Evolutionary conservation across 352 stramenopile species (phyloP), one percentile per base, ranked within the genome.

Genomic region (Phytophthora hibernalis): DNA sequence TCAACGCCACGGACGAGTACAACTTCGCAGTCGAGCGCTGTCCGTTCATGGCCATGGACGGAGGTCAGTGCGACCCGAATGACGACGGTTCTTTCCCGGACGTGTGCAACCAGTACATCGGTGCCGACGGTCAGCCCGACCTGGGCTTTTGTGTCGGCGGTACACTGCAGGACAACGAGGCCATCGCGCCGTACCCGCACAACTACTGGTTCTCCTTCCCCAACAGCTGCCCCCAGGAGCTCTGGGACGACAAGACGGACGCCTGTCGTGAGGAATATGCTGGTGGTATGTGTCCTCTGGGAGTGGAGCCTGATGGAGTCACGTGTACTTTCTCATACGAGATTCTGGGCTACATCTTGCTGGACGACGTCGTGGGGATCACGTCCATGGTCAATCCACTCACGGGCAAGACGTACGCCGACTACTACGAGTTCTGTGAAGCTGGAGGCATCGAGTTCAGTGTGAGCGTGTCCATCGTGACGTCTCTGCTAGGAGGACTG

Each of bases 121-220:
- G 85, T 18, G 43, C 69, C 16, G 67, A 80, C 28, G 82, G 76
- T 9, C 64, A 79, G 50, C 50, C 66, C 0, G 70, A 89, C 0
- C 37, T 91, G 9, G 84, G 84, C 21, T 75, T 82, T 11, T 90
- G 68, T 18, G 61, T 91, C 9, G 79, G 84, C 8, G 70, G 62
- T 22, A 72, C 72, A 1, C 47, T 79, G 0, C 61, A 82, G 52
- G 68, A 83, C 30, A 81, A 67, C 3, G 83, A 94, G 7, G 28
- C 48, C 8, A 65, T 81, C 6, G 87, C 87, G 9, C 87, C 84
- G 38, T 95, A 96, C 74, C 82, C 77, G 9, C 68, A 86, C 71
- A 91, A 86, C 55, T 87, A 84, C 63, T 94, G 85, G 87, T 93
- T 87, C 64, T 96, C 87, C 10, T 94, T 88, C 73, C 85, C 85